Percentiles rank a stretch among this genome's conserved stretches.
phyloP scores from a whole-genome alignment of 2,329 filamentous ascomycete genomes.

The Fusarium mexicanum region DNA sequence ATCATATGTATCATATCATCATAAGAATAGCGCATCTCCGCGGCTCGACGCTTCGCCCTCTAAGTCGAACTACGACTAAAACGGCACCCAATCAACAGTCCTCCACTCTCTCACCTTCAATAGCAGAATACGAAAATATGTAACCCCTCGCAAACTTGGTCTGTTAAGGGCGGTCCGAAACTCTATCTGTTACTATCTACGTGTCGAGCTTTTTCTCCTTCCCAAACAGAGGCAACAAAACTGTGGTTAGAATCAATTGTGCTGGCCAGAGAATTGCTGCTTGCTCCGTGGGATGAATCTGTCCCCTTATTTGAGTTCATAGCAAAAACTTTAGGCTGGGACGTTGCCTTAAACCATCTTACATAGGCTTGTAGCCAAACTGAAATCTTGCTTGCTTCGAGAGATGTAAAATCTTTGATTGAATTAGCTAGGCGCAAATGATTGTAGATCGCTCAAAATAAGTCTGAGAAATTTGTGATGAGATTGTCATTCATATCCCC shows the following conservation, averaged over 20 bases:
- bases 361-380: too few species aligned
- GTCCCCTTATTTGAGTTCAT: not conserved
- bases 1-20: not conserved
- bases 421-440: too few species aligned
- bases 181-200: not conserved
- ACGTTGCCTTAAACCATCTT: constrained; percentile 79
- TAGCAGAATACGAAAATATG: not conserved
- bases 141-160: not conserved
- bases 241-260: not conserved
- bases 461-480: too few species aligned
- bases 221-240: too few species aligned
- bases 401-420: too few species aligned
- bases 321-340: constrained; percentile 53
- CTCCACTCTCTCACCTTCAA: not conserved
- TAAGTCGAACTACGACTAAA: not conserved
- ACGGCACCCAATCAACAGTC: not conserved
- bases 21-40: not conserved
- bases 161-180: not conserved
- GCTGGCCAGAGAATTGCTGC: too few species aligned
- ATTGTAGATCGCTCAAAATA: too few species aligned
- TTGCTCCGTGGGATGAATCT: not conserved
- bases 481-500: too few species aligned
- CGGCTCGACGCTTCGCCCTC: not conserved
- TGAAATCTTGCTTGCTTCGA: not conserved
- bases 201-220: not conserved